Evolutionary conservation across 148 eudicot species (phyloP).

Genomic region (Diospyros kaki): DNA sequence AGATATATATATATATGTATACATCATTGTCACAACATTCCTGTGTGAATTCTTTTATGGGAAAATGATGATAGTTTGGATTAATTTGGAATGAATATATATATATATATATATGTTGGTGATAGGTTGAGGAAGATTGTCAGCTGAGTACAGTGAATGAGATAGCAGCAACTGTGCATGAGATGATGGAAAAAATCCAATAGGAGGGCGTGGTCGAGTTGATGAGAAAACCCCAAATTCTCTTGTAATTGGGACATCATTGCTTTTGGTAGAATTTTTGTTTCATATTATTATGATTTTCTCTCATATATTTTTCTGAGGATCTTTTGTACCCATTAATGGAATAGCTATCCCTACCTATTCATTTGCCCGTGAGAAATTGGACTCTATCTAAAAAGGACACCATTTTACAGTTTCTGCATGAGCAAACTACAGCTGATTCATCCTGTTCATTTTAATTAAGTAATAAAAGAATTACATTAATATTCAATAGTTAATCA

Average conservation of each 20-base stretch:
- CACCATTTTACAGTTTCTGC: background rate
- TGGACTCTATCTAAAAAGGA: background rate
- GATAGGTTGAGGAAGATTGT: slow-evolving; percentile 49
- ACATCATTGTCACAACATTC: no score
- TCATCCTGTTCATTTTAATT: no score
- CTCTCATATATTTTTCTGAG: background rate
- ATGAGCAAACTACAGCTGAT: background rate
- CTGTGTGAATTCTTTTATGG: background rate
- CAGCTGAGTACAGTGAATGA: slow-evolving; percentile 41
- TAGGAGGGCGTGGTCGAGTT: slow-evolving; percentile 19
- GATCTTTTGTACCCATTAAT: background rate
- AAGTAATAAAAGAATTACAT: no score
- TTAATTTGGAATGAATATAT: no score
- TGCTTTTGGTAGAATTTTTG: no score
- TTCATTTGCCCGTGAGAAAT: background rate
- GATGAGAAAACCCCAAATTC: slow-evolving; percentile 5
- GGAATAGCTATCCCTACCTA: background rate
- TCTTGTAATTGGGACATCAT: slow-evolving; percentile 4
- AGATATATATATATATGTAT: background rate
- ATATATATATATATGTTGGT: no score
- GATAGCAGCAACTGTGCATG: slow-evolving; percentile 39
- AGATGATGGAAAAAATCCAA: slow-evolving; percentile 35
- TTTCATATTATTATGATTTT: background rate
- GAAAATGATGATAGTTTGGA: background rate
- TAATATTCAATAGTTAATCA: no score